phyloP scores from a whole-genome alignment of 352 stramenopile species.

The Globisporangium perplexum region DNA sequence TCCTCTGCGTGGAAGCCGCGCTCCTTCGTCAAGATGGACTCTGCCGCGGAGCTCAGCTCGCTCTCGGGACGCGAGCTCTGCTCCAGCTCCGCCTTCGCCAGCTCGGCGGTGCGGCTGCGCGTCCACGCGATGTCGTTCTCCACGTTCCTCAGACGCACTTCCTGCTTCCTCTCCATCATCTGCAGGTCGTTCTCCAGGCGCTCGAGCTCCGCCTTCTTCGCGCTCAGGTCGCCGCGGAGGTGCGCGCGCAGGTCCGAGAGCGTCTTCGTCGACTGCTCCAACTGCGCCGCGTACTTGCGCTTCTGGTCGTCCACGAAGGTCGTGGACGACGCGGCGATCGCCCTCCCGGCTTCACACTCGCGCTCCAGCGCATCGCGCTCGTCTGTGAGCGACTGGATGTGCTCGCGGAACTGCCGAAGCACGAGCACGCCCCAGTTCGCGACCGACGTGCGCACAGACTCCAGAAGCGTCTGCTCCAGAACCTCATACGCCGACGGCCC shows the following conservation, averaged over 20 bases:
- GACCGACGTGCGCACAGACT: conserved; percentile 36
- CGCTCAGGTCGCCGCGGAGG: conserved; percentile 38
- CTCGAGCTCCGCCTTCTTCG: conserved; percentile 41
- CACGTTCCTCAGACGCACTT: conserved; percentile 39
- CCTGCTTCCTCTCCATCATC: conserved; percentile 61
- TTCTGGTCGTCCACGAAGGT: conserved; percentile 44
- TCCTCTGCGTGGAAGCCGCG: conserved; percentile 51
- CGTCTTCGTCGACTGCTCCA: conserved; percentile 42
- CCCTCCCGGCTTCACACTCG: conserved; percentile 17
- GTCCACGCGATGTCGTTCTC: conserved; percentile 50
- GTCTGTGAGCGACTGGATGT: conserved; percentile 23
- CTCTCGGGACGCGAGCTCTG: conserved; percentile 28
- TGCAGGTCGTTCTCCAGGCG: conserved; percentile 31
- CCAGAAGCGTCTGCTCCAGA: conserved; percentile 29
- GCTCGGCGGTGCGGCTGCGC: conserved; percentile 38
- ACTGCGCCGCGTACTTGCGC: conserved; percentile 31
- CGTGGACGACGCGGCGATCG: conserved; percentile 20
- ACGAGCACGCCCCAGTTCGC: conserved; percentile 38
- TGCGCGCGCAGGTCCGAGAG: conserved; percentile 39
- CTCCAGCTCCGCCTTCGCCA: conserved; percentile 28
- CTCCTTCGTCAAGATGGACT: conserved; percentile 33
- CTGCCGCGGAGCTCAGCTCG: conserved; percentile 11
- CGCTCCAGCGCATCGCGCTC: conserved; percentile 24
- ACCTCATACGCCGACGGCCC: conserved; percentile 19
- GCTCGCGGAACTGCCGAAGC: conserved; percentile 41